Base-by-base conservation (phyloP, 768 basidiomycete genomes). In the Cubamyces sp. region DNA sequence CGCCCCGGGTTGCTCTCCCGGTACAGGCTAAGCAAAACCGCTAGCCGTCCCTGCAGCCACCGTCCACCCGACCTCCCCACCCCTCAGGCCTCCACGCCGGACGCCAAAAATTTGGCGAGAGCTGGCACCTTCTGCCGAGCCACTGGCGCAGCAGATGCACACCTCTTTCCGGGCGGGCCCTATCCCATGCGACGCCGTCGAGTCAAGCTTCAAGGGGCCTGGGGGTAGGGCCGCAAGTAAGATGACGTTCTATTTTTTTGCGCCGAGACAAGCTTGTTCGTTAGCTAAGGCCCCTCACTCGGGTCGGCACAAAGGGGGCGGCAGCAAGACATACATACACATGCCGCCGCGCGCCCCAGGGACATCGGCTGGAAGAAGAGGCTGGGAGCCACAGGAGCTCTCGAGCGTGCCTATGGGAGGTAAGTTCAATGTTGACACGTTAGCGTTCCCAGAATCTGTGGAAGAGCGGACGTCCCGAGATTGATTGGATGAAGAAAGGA, bases 101-200 rank as follows among this genome's bases (percentile, higher is more conserved):
- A 40, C 40, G 26, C 40, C 34, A 34, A 28, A 51, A 59, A 51
- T 15, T 51, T 59, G 26, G 18, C 46, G 41, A 34, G 40, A 30
- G 49, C 57, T 45, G 52, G 49, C 49, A 51, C 49, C 39, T 58
- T 58, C 57, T 40, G 8, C 57, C 57, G 57, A 43, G 57, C 57
- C 57, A 58, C 57, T 14, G 47, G 23, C 48, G 57, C 49, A 19
- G 25, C 57, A 48, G 46, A 46, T 34, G 21, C 30, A 41, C 16
- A 21, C 12, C 19, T 46, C 45, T 21, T 19, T 14, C 21, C 19
- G 18, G 21, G 19, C 45, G 23, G 45, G 45, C 19, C 19, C 46
- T 34, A 47, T 47, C 3, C 18, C 19, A 21, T n/a, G 16, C 45
- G 45, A 11, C 3, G 3, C n/a, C 12, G 12, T 47, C 46, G 19